Conservation (phyloP, 148 eudicot species). For the Selenicereus undatus region DNA sequence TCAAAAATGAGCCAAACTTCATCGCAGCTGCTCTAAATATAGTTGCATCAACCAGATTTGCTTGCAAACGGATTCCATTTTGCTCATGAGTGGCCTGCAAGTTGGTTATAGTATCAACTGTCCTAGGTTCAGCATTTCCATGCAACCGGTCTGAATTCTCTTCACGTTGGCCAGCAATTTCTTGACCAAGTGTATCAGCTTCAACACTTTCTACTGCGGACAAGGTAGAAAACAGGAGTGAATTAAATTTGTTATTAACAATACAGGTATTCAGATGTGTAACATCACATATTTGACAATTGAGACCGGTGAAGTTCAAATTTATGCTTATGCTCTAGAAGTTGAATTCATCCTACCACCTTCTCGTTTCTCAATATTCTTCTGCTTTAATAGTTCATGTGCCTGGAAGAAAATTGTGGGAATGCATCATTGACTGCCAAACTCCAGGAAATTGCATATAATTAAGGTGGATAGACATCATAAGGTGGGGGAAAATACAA, state of each 20-base stretch:
- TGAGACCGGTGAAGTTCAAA: background rate
- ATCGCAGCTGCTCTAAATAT: conserved; percentile 32
- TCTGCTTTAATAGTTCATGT: conserved; percentile 61
- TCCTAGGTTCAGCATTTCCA: conserved; percentile 27
- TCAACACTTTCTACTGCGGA: conserved; percentile 24
- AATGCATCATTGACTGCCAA: conserved; percentile 19
- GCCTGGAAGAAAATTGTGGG: conserved; percentile 52
- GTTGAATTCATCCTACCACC: conserved; percentile 31
- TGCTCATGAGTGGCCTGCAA: conserved; percentile 25
- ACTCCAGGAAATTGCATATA: conserved; percentile 13
- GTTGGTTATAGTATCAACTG: conserved; percentile 23
- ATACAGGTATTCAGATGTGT: background rate
- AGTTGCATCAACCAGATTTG: conserved; percentile 26
- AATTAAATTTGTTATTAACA: background rate
- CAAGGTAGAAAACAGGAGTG: background rate
- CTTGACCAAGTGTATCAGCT: conserved; percentile 25
- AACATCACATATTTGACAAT: background rate
- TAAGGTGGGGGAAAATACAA: conserved; percentile 39
- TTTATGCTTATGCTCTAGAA: conserved; percentile 1
- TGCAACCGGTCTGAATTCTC: conserved; percentile 28
- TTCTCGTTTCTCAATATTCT: conserved; percentile 55
- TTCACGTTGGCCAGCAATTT: conserved; percentile 26
- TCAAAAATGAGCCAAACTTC: conserved; percentile 26
- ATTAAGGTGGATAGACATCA: conserved; percentile 8
- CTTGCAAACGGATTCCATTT: conserved; percentile 22